Base-by-base conservation (phyloP, 805 yeast genomes). In the Candida bentonensis region DNA sequence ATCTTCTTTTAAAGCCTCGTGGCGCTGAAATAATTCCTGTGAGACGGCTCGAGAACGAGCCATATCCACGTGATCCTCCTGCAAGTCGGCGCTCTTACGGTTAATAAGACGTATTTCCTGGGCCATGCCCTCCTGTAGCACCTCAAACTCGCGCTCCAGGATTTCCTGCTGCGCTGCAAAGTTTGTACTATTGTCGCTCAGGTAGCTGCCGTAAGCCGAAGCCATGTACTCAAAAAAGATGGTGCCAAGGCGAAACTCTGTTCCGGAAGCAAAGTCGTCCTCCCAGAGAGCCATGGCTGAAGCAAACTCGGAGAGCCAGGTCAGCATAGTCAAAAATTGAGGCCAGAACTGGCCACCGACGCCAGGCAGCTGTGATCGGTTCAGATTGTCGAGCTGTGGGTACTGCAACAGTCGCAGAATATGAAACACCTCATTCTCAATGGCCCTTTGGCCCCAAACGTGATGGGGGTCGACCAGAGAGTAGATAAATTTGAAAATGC, bases 271-370 rank as follows among this genome's bases (percentile, higher is more conserved):
- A 39, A 61, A 57, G 34, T 66, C 64, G 43, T 49, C 53, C 44
- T 65, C 74, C 42, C 61, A 58, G 34, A 56, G 54, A 42, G 72
- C 75, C 46, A 66, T 59, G 43, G 65, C 68, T 49, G 49, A 56
- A 53, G 68, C 78, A 48, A 76, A 67, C 50, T 76, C 75, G 3
- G 81, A 76, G 40, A 87, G 58, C 96, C 96, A 87, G 58, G 81
- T 78, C 21, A 87, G 63, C 73, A 88, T 75, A 1, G 92, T 95
- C 36, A 87, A 60, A 51, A 85, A 83, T 4, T 73, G 72, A 11
- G 84, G 86, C 96, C 96, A 87, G 51, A 78, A 78, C 42, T 81
- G 78, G 2, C 95, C 94, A 3, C 95, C 95, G 11, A 85, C 95
- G 0, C 95, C 95, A 30, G 87, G 76, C 30, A 87, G 79, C 57